phyloP scores from a whole-genome alignment of 495 filamentous ascomycete species.

The Penicillium malachiteum region DNA sequence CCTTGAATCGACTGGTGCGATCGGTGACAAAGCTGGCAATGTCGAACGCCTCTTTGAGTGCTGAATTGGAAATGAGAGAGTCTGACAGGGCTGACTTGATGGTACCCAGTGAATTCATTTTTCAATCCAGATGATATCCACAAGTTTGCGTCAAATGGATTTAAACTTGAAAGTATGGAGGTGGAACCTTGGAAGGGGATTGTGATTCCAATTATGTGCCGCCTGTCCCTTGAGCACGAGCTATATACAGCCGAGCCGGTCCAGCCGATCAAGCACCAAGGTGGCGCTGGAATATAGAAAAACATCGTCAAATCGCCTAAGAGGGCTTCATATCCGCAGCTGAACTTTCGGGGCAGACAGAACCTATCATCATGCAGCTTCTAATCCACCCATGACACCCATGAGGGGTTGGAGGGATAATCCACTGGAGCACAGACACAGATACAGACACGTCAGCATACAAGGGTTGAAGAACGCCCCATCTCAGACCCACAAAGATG shows the following conservation, averaged over 20 bases:
- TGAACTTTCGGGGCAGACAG: neutral
- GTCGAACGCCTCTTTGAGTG: conserved; percentile 1
- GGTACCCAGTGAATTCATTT: neutral
- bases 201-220: too few relatives aligned
- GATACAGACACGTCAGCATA: neutral
- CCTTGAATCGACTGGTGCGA: conserved; percentile 2
- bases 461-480: neutral
- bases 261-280: neutral
- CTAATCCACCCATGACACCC: neutral
- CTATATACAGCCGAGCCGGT: neutral
- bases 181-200: too few relatives aligned
- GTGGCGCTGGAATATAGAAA: too few relatives aligned
- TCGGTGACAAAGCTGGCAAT: conserved; percentile 2
- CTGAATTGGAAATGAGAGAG: conserved; percentile 1
- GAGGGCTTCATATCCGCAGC: neutral
- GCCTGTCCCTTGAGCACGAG: neutral
- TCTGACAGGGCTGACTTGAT: conserved; percentile 4
- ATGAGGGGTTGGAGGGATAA: neutral
- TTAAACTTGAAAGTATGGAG: too few relatives aligned
- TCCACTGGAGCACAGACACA: neutral
- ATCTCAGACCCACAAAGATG: neutral
- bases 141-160: too few relatives aligned
- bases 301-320: too few relatives aligned
- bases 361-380: neutral
- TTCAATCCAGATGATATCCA: neutral